Conservation (phyloP, 768 basidiomycete species). For the Roridomyces roridus region DNA sequence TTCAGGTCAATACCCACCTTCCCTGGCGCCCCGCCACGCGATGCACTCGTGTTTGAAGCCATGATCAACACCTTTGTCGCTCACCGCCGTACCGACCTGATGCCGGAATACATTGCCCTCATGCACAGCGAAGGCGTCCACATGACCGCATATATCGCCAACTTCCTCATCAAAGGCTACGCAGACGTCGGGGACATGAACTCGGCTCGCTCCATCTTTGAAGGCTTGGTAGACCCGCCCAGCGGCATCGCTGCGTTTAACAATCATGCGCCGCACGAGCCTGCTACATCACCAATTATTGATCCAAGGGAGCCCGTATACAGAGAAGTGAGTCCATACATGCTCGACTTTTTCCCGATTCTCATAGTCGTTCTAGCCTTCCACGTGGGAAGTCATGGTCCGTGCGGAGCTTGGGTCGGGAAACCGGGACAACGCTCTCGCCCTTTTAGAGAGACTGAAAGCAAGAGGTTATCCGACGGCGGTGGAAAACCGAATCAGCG, state of each 20-base stretch:
- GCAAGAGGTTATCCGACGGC: conserved; percentile 80
- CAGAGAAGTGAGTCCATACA: conserved; percentile 67
- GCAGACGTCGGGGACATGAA: conserved; percentile 73
- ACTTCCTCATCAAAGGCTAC: conserved; percentile 78
- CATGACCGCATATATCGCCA: conserved; percentile 96
- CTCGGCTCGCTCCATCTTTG: conserved; percentile 79
- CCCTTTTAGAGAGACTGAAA: conserved; percentile 73
- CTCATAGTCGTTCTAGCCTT: conserved; percentile 57
- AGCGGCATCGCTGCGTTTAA: conserved; percentile 86
- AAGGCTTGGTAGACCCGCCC: conserved; percentile 78
- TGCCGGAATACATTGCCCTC: conserved; percentile 68
- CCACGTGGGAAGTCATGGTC: conserved; percentile 96
- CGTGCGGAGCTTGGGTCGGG: conserved; percentile 86
- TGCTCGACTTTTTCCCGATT: neutral
- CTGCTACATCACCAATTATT: conserved; percentile 38
- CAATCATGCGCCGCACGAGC: conserved; percentile 82
- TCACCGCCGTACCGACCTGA: conserved; percentile 78
- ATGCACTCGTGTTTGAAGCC: conserved; percentile 89
- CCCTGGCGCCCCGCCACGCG: conserved; percentile 62
- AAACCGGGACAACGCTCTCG: conserved; percentile 70
- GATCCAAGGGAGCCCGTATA: conserved; percentile 68
- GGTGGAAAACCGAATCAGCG: conserved; percentile 80
- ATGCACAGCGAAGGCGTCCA: conserved; percentile 71
- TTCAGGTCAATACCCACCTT: conserved; percentile 78
- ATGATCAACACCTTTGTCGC: conserved; percentile 87